These are phyloP conservation scores for Salvia sclarea DNA, from an alignment of 305 asterid genomes.

Conservation along the genomic window DNA sequence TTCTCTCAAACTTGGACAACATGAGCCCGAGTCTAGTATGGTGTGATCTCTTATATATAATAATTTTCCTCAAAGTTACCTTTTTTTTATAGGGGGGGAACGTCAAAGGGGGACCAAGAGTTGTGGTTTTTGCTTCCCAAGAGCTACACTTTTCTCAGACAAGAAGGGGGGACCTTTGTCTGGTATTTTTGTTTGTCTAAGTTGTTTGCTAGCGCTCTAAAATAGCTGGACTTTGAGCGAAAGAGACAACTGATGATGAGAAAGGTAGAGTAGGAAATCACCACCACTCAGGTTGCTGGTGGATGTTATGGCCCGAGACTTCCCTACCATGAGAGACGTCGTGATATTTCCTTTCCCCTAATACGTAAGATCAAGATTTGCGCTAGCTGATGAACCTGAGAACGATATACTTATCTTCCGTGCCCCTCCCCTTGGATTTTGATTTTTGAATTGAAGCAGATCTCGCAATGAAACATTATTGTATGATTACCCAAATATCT, in stretches of 20 bases:
- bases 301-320: conserved; percentile 45
- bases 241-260: conserved; percentile 35
- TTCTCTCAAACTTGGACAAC: conserved; percentile 3
- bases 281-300: conserved; percentile 50
- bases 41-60: no score
- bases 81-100: not conserved
- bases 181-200: conserved; percentile 57
- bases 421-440: not conserved
- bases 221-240: conserved; percentile 37
- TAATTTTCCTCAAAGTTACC: not conserved
- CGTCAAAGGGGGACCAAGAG: conserved; percentile 45
- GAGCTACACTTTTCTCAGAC: conserved; percentile 51
- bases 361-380: not conserved
- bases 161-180: conserved; percentile 76
- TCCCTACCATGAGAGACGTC: conserved; percentile 40
- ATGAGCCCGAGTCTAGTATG: not conserved
- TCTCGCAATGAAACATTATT: not conserved
- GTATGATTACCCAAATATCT: conserved; percentile 8
- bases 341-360: conserved; percentile 32
- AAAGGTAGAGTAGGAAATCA: conserved; percentile 27
- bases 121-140: conserved; percentile 42
- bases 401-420: not conserved
- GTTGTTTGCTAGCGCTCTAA: conserved; percentile 39
- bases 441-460: no score
- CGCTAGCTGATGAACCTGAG: not conserved